These are phyloP conservation scores for Sporothrix mexicana DNA, from an alignment of 2,329 filamentous ascomycete species.

Conservation along the genomic window DNA sequence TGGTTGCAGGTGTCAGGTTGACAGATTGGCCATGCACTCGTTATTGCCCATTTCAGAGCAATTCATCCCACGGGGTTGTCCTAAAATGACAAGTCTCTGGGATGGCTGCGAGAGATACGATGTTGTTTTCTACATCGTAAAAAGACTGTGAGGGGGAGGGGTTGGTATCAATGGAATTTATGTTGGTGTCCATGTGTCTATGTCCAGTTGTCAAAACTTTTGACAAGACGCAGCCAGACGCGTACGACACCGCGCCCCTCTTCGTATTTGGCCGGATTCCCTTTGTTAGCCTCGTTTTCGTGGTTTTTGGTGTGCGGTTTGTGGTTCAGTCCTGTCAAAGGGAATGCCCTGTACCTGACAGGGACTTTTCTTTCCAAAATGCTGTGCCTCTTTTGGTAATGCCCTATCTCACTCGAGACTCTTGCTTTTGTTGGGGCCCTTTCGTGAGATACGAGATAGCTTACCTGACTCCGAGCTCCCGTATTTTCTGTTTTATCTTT, in stretches of 20 bases:
- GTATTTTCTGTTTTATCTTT: too few relatives aligned
- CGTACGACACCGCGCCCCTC: conserved; percentile 15
- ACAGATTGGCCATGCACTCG: not conserved
- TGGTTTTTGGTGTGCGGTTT: not conserved
- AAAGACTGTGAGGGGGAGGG: not conserved
- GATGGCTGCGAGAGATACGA: conserved; percentile 12
- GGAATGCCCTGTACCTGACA: not conserved
- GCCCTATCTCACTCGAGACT: too few relatives aligned
- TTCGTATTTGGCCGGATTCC: conserved; percentile 17
- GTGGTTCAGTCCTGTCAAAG: not conserved
- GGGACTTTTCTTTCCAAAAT: not conserved
- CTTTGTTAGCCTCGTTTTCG: conserved; percentile 1
- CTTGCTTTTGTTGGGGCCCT: too few relatives aligned
- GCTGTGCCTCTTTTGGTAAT: not conserved
- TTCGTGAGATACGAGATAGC: too few relatives aligned
- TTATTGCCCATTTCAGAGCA: too few relatives aligned
- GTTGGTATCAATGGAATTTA: not conserved
- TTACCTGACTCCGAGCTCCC: too few relatives aligned
- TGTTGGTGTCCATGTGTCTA: not conserved
- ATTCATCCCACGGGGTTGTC: not conserved
- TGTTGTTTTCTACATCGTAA: not conserved
- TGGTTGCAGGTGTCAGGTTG: not conserved
- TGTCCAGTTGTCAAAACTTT: not conserved
- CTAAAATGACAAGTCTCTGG: not conserved
- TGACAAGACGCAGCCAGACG: not conserved